Percentiles rank a stretch among this genome's conserved stretches.
Evolutionary conservation across 2,329 filamentous ascomycete genomes (phyloP).

Genomic region (Macrophomina tecta): DNA sequence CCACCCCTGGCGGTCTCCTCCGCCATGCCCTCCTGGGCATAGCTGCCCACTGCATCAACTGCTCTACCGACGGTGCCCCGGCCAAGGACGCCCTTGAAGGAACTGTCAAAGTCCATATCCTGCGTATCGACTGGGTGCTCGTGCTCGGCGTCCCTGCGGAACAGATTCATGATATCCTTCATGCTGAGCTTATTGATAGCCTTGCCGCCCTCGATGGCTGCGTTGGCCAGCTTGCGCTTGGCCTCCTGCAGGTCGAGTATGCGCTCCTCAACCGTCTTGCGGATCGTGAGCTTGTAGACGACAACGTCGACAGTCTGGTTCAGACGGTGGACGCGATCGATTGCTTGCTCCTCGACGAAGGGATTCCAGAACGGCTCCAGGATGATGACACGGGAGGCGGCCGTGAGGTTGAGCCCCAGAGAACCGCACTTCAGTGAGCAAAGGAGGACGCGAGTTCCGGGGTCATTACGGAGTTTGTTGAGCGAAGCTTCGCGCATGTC

Average conservation of each 20-base stretch:
- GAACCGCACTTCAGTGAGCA: constrained; percentile 95
- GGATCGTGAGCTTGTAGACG: constrained; percentile 92
- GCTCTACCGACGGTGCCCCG: background rate
- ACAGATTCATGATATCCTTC: constrained; percentile 91
- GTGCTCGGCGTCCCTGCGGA: constrained; percentile 71
- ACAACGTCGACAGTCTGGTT: constrained; percentile 95
- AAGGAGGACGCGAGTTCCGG: constrained; percentile 78
- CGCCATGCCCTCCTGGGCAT: constrained; percentile 31
- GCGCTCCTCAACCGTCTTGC: constrained; percentile 85
- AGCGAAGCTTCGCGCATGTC: constrained; percentile 89
- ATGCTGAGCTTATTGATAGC: constrained; percentile 85
- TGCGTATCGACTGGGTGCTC: constrained; percentile 34
- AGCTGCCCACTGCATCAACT: constrained; percentile 31
- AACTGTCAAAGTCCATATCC: constrained; percentile 1
- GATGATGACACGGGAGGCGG: constrained; percentile 90
- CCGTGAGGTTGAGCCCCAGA: constrained; percentile 90
- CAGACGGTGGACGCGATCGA: constrained; percentile 96
- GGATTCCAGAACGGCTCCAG: constrained; percentile 99
- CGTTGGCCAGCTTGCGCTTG: constrained; percentile 88
- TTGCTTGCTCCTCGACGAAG: constrained; percentile 98
- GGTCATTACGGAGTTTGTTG: constrained; percentile 74
- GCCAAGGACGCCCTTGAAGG: constrained; percentile 23
- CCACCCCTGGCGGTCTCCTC: constrained; percentile 29
- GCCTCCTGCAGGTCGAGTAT: constrained; percentile 95
- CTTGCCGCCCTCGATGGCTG: constrained; percentile 84